A percentile compares a stretch with the other conserved stretches of the same genome.
phyloP scores from a whole-genome alignment of 345 rosid species.

The Citrus hindsii region DNA sequence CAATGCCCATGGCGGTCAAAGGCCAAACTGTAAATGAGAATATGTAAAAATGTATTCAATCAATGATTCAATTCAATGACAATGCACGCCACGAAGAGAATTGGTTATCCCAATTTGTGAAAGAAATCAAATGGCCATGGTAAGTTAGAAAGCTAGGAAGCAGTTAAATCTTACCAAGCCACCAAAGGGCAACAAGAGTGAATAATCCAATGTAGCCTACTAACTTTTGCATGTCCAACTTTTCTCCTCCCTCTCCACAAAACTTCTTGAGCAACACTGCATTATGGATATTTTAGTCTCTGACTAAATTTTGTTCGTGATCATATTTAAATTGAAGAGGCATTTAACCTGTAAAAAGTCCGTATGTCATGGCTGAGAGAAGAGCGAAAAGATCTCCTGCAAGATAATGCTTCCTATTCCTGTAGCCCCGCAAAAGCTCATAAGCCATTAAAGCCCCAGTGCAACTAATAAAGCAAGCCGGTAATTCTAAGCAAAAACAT shows the following conservation, averaged over 20 bases:
- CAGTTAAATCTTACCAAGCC: constrained; percentile 31
- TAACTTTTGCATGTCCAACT: constrained; percentile 44
- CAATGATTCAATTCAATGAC: background rate
- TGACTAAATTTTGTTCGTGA: background rate
- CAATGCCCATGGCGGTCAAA: constrained; percentile 36
- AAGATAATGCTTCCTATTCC: constrained; percentile 29
- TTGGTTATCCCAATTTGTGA: too few relatives aligned
- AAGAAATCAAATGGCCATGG: too few relatives aligned
- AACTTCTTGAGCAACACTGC: constrained; percentile 45
- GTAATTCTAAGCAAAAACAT: background rate
- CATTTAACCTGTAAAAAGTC: constrained; percentile 37
- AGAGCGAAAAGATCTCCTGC: constrained; percentile 39
- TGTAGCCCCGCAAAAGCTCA: background rate
- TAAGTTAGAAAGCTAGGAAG: background rate
- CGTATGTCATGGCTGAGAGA: constrained; percentile 40
- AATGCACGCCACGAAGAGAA: too few relatives aligned
- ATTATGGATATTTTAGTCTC: background rate
- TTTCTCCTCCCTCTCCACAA: constrained; percentile 41
- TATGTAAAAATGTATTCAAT: background rate
- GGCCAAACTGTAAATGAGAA: constrained; percentile 36
- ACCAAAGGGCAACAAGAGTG: constrained; percentile 35
- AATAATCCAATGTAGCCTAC: constrained; percentile 45
- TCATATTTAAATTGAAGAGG: background rate
- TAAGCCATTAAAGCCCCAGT: background rate
- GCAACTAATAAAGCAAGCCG: background rate